Evolutionary conservation across 257 asterid genomes (phyloP).

Genomic region (Salvia rosmarinus): DNA sequence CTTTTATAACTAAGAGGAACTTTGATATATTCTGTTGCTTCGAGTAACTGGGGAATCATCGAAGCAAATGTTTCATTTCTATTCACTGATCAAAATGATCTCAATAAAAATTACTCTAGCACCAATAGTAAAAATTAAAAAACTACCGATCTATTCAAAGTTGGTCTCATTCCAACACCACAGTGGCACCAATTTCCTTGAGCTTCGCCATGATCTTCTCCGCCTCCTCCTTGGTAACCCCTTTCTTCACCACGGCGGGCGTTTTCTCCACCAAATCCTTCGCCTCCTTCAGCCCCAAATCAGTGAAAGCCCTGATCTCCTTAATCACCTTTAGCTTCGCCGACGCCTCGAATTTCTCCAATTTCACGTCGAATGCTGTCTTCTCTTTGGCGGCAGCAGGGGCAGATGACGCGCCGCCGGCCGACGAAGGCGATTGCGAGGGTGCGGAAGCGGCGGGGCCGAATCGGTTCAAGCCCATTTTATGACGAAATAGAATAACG

Average conservation of each 20-base stretch:
- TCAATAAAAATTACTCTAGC: constrained; percentile 17
- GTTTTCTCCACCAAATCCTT: constrained; percentile 86
- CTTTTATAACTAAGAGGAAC: constrained; percentile 18
- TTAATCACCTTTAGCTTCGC: constrained; percentile 83
- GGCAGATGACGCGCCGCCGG: constrained; percentile 39
- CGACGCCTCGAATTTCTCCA: constrained; percentile 73
- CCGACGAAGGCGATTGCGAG: constrained; percentile 36
- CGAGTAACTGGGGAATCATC: constrained; percentile 11
- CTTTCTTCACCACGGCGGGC: constrained; percentile 77
- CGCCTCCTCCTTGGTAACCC: constrained; percentile 75
- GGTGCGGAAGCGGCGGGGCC: constrained; percentile 61
- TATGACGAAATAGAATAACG: constrained; percentile 59
- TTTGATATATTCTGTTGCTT: constrained; percentile 5
- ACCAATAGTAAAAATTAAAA: constrained; percentile 3
- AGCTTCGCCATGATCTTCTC: constrained; percentile 74
- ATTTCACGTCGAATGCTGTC: constrained; percentile 67
- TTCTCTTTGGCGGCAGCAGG: constrained; percentile 66
- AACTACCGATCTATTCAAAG: constrained; percentile 7
- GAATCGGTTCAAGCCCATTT: constrained; percentile 69
- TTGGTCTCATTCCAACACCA: constrained; percentile 58
- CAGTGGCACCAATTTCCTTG: constrained; percentile 79
- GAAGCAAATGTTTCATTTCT: constrained; percentile 25
- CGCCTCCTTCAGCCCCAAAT: constrained; percentile 84
- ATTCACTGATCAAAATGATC: constrained; percentile 21
- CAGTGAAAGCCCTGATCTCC: constrained; percentile 80